These are phyloP conservation scores for Annulohypoxylon stygium DNA, from an alignment of 495 filamentous ascomycete species.

Conservation along the genomic window DNA sequence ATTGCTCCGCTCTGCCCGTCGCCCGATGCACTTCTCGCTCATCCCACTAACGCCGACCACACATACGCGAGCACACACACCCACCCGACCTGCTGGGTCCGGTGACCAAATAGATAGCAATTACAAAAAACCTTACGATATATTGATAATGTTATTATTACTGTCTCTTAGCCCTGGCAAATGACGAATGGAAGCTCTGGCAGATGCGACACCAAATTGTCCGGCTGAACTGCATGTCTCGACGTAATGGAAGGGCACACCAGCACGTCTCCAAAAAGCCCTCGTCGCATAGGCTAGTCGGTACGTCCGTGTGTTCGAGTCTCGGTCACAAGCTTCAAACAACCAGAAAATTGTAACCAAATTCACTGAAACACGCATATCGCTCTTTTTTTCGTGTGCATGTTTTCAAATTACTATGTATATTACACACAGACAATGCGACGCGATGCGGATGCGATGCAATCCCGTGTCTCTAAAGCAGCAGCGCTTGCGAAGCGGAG, in stretches of 20 bases:
- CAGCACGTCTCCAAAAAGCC: neutral
- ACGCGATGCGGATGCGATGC: neutral
- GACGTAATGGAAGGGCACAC: slow-evolving; percentile 44
- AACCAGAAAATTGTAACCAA: slow-evolving; percentile 11
- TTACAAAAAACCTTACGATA: neutral
- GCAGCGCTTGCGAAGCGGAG: slow-evolving; percentile 32
- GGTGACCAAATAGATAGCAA: slow-evolving; percentile 11
- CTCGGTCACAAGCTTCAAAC: slow-evolving; percentile 39
- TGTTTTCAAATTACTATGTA: too few relatives aligned
- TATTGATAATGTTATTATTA: slow-evolving; percentile 33
- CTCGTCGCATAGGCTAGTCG: slow-evolving; percentile 10
- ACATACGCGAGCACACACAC: neutral
- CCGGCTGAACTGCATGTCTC: slow-evolving; percentile 48
- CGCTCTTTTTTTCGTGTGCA: too few relatives aligned
- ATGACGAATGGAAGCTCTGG: slow-evolving; percentile 39
- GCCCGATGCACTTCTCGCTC: slow-evolving; percentile 27
- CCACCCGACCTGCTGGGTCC: slow-evolving; percentile 16
- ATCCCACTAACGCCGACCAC: slow-evolving; percentile 12
- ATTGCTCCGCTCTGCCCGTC: slow-evolving; percentile 35
- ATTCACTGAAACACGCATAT: slow-evolving; percentile 22
- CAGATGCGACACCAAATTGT: slow-evolving; percentile 31
- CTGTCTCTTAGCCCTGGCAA: slow-evolving; percentile 37
- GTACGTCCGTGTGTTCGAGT: slow-evolving; percentile 20
- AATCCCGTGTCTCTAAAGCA: neutral
- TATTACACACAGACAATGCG: neutral